A percentile compares a stretch with the other conserved stretches of the same genome.
Evolutionary conservation across 164 flowering plant species (phyloP).

Genomic region (Annona cherimola): DNA sequence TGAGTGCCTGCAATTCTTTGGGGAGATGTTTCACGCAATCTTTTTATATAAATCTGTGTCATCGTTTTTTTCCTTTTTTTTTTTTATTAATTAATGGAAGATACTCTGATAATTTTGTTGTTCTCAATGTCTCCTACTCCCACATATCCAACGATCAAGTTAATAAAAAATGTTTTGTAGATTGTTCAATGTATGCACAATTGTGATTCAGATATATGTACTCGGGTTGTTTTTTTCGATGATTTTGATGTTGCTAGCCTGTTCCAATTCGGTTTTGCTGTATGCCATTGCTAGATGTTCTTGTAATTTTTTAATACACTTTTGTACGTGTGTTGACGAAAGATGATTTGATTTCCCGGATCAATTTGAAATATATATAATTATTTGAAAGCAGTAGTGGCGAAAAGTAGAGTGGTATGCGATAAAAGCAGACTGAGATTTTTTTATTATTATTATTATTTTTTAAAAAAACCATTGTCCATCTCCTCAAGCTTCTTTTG

Average conservation of each 20-base stretch:
- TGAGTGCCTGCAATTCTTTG: slow-evolving; percentile 21
- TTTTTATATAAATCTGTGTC: slow-evolving; percentile 23
- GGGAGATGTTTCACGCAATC: slow-evolving; percentile 23
- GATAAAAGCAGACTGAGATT: too few species aligned
- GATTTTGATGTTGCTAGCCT: not conserved
- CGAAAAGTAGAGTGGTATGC: too few species aligned
- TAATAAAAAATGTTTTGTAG: not conserved
- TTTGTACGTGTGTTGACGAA: too few species aligned
- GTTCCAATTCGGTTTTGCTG: not conserved
- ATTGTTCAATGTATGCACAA: not conserved
- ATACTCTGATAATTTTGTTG: slow-evolving; percentile 12
- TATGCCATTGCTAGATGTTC: not conserved
- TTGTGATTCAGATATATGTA: not conserved
- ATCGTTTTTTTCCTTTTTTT: slow-evolving; percentile 26
- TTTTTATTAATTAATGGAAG: slow-evolving; percentile 31
- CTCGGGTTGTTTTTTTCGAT: not conserved
- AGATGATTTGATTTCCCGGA: too few species aligned
- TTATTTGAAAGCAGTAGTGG: too few species aligned
- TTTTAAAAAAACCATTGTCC: too few species aligned
- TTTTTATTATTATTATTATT: too few species aligned
- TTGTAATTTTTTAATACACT: too few species aligned
- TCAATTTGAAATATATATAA: too few species aligned
- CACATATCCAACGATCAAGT: not conserved
- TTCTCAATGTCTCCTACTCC: not conserved
- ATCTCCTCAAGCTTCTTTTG: too few species aligned